These are phyloP conservation scores for Colletotrichum coccodes DNA, from an alignment of 2,329 filamentous ascomycete genomes.

Conservation along the genomic window DNA sequence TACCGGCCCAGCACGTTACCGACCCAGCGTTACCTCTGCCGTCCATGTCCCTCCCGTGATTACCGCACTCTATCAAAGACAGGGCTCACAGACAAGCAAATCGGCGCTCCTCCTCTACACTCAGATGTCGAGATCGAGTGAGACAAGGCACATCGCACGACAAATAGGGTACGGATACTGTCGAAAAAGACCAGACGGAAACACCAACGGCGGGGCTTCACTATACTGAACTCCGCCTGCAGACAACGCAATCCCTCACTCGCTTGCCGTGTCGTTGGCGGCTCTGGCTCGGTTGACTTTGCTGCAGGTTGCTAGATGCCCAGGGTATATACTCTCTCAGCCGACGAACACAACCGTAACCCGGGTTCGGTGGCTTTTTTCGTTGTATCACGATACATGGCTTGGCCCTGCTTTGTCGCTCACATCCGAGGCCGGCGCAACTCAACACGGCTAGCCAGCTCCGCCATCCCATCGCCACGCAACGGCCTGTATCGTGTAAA, in stretches of 20 bases:
- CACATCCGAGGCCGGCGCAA: background rate
- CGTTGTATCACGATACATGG: background rate
- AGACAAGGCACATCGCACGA: conserved; percentile 4
- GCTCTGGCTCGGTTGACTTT: conserved; percentile 8
- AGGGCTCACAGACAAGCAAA: background rate
- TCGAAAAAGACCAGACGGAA: conserved; percentile 30
- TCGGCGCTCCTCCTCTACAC: background rate
- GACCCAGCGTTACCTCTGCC: background rate
- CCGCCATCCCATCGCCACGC: background rate
- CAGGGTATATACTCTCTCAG: background rate
- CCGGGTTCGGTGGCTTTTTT: background rate
- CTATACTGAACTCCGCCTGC: background rate
- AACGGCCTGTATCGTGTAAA: background rate
- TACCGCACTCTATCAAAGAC: conserved; percentile 28
- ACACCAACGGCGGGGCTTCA: conserved; percentile 18
- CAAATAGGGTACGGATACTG: conserved; percentile 14
- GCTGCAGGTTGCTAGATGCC: background rate
- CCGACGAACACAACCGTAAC: background rate
- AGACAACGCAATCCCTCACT: conserved; percentile 2
- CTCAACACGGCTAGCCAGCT: background rate
- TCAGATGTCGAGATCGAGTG: background rate
- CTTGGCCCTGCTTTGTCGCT: conserved; percentile 11
- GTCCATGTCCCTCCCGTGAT: conserved; percentile 14
- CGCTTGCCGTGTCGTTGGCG: background rate
- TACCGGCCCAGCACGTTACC: background rate